phyloP scores from a whole-genome alignment of 2,329 filamentous ascomycete genomes.

The Aspergillus pseudonomiae region DNA sequence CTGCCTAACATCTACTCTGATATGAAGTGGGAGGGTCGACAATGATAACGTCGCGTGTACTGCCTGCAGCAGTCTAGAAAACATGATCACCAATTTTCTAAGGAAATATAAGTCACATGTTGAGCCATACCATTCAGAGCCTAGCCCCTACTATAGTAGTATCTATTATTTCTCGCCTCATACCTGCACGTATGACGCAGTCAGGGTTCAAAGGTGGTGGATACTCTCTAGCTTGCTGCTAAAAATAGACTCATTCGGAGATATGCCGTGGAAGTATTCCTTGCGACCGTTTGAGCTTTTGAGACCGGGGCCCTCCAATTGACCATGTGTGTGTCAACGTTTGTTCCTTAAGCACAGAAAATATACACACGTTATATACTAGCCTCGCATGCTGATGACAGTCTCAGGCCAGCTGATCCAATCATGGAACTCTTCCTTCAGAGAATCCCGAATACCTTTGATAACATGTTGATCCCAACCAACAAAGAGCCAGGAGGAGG shows the following conservation, averaged over 20 bases:
- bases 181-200: not conserved
- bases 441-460: slow-evolving; percentile 25
- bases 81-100: not conserved
- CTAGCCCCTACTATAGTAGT: not conserved
- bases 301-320: too few relatives aligned
- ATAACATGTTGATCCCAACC: slow-evolving; percentile 39
- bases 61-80: not conserved
- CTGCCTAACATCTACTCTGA: not conserved
- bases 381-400: slow-evolving; percentile 1
- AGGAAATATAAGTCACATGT: not conserved
- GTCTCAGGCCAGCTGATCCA: slow-evolving; percentile 34
- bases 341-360: not conserved
- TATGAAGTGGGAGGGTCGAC: not conserved
- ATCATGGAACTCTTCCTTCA: slow-evolving; percentile 19
- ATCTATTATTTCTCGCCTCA: not conserved
- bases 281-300: not conserved
- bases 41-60: not conserved
- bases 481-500: slow-evolving; percentile 35
- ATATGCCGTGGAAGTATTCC: not conserved
- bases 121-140: not conserved
- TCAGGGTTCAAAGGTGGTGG: not conserved
- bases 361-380: not conserved
- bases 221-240: not conserved
- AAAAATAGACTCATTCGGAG: not conserved
- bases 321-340: too few relatives aligned